Base-by-base conservation (phyloP, 768 basidiomycete species). In the Lentinula sp. region DNA sequence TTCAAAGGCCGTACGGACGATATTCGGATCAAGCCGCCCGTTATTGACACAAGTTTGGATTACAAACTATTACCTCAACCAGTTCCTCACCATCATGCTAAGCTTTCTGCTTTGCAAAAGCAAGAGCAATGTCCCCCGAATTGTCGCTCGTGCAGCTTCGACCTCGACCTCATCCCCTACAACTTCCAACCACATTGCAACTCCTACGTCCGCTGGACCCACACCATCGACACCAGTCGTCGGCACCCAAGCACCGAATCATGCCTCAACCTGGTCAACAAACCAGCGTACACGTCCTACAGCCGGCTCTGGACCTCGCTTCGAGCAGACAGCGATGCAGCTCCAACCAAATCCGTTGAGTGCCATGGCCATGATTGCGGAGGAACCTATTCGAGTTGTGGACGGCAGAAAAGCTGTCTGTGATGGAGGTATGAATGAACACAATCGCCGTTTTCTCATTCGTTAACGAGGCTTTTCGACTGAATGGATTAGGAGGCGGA, bases 321-420 rank as follows among this genome's bases (percentile, higher is more conserved):
- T 98, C 71, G 96, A 98, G 76, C 97, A 98, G 77, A 93, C 92
- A 32, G 76, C 75, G 40, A 85, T 95, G 82, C 86, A 86, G 45
- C 79, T 93, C 60, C 97, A 99, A 73, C 96, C 97, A 1, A 85
- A 85, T 61, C 89, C 96, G 11, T 79, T 88, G 64, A 91, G 91
- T 62, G 97, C 96, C 2, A 95, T 98, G 89, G 88, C 89, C 64
- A 80, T 98, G 67, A 82, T 98, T 66, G 81, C 81, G 53, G 80
- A 91, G 65, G 94, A 97, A 72, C 95, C 96, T 7, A 83, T 96
- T 59, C 80, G 89, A 56, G 70, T 94, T 49, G 88, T 96, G 9
- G 73, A 92, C 49, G 89, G 86, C 18, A 81, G 96, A 66, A 93
- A 86, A 73, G 95, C 94, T 2, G 80, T 88, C 53, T 99, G 97